Percentiles rank a stretch among this genome's conserved stretches.
Conservation (phyloP, 108 stramenopile species). For the Pseudonitzschia delicatissima region DNA sequence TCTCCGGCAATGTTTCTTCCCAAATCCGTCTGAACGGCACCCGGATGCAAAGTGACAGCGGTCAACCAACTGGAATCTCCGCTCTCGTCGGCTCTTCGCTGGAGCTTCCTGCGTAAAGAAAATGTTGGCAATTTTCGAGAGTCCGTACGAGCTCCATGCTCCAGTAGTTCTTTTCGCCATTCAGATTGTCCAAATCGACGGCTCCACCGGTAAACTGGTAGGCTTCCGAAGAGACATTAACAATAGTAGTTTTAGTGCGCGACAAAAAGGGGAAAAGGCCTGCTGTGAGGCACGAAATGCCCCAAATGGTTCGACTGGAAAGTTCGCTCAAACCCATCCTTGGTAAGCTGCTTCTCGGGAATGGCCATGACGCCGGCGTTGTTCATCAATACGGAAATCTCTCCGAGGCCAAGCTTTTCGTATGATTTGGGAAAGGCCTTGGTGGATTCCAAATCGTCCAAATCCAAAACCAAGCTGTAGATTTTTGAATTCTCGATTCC, state of each 20-base stretch:
- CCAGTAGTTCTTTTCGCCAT: constrained; percentile 64
- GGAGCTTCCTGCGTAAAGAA: constrained; percentile 79
- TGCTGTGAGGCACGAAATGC: constrained; percentile 79
- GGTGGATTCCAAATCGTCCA: constrained; percentile 59
- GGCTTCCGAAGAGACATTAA: constrained; percentile 72
- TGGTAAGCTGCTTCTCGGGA: constrained; percentile 57
- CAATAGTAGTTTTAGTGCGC: constrained; percentile 43
- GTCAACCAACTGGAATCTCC: constrained; percentile 47
- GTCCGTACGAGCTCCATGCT: constrained; percentile 65
- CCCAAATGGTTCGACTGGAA: constrained; percentile 86
- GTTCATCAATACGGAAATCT: constrained; percentile 72
- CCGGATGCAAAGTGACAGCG: constrained; percentile 59
- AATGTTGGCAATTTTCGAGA: constrained; percentile 78
- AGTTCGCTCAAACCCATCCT: constrained; percentile 80
- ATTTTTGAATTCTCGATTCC: constrained; percentile 32
- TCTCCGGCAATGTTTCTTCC: constrained; percentile 56
- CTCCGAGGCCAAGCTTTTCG: constrained; percentile 21
- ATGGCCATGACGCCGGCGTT: constrained; percentile 93
- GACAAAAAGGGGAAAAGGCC: constrained; percentile 49
- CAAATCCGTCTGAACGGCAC: constrained; percentile 66
- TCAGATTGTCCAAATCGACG: constrained; percentile 60
- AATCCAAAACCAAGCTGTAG: constrained; percentile 51
- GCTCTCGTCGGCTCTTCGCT: constrained; percentile 47
- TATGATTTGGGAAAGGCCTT: constrained; percentile 46
- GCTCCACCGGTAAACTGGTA: constrained; percentile 45